Base-by-base conservation (phyloP, 441 rosid species). In the Pelargonium citronellum region DNA sequence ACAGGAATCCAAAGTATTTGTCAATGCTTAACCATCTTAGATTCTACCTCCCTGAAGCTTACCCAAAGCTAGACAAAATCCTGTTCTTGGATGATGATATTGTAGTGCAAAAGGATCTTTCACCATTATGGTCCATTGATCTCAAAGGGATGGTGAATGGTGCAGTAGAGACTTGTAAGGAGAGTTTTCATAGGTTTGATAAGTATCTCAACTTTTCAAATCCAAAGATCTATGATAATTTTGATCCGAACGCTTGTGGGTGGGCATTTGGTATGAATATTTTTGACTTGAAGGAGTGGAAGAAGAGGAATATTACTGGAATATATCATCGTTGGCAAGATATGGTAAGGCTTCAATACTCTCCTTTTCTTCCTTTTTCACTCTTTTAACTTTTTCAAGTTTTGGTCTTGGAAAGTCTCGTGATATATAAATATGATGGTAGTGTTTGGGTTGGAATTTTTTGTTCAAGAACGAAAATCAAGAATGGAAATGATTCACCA, bases 181-280 rank as follows among this genome's bases (percentile, higher is more conserved):
- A 90, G 86, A 94, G 95, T 79, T 94, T 94, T 79, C 98, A 94
- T 83, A 87, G 97, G 83, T 90, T 91, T 64, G 98, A 94, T 70
- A 94, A 94, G 88, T 94, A 94, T 81, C 97, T 94, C 64, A 91
- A 94, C 89, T 94, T 91, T 80, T 87, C 96, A 4, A 87, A 91
- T 75, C 98, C 98, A 27, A 80, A 79, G 69, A 90, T 94, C 53
- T 69, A 79, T 6, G 87, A 86, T 71, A 90, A 90, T 74, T 94
- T 94, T 39, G 77, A 82, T 71, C 84, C 93, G 39, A 81, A 83
- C 67, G 89, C 98, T 68, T 91, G 98, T 75, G 97, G 97, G 51
- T 94, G 98, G 97, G 97, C 98, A 67, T 94, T 85, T 78, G 98
- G 98, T 24, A 94, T 91, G 98, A 94, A 94, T 78, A 90, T 94